Evolutionary conservation across 2,329 filamentous ascomycete genomes (phyloP), one percentile per base, ranked within the genome.

Genomic region (Hymenoscyphus occultus): DNA sequence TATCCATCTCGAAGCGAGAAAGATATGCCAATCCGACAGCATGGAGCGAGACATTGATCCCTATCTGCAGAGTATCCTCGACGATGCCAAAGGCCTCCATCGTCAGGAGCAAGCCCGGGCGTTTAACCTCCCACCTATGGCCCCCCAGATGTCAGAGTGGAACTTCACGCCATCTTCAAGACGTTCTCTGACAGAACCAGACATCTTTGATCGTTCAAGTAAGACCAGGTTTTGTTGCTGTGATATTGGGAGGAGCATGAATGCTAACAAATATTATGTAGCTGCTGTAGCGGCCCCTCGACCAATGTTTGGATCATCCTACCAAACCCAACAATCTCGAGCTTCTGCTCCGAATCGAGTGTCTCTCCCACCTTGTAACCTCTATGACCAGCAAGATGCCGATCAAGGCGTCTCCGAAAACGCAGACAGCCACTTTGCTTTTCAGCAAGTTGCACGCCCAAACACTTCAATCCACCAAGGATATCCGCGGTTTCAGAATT

Each of bases 371-470:
- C 70, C 70, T 65, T 66, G 62, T 63, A 66, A 45, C 39, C 48
- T 64, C 16, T 69, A 67, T 35, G 61, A 22, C n/a, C 70, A 71
- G 32, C 62, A 62, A 54, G 65, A 62, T 35, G 56, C 16, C 9
- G 32, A 3, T 57, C 31, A 14, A 57, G 22, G 28, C 1, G 32
- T 39, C 28, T 16, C 45, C 59, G 67, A 70, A 48, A 58, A 62
- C 66, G 67, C 69, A 12, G 67, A 73, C n/a, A 71, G 73, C 67
- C 68, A 71, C 63, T 75, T 74, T 62, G 67, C 64, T 62, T 69
- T 74, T 61, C 61, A 70, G 39, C 69, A 71, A 51, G 71, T 73
- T 56, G 40, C 71, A 28, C 69, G 66, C 45, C 67, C 69, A 39
- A 68, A 65, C 56, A 40, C 62, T 14, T 58, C 69, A 16, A 35